phyloP scores from a whole-genome alignment of 495 filamentous ascomycete species.

The Aspergillus baeticus region DNA sequence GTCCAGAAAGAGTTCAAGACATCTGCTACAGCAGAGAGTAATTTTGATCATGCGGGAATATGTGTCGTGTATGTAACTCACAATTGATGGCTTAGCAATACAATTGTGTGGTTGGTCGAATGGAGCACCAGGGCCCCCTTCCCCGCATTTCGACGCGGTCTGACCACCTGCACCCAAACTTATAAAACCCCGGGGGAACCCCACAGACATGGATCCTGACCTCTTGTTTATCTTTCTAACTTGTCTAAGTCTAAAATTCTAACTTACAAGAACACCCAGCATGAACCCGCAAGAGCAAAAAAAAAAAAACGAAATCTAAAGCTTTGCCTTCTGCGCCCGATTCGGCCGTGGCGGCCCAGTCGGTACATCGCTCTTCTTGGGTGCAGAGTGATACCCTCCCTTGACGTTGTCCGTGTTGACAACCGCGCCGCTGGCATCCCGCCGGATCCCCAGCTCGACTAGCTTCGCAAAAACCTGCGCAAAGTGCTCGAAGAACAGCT shows the following conservation, averaged over 20 bases:
- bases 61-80: too few relatives aligned
- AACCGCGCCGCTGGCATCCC: conserved; percentile 49
- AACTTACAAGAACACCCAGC: background rate
- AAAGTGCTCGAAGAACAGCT: conserved; percentile 62
- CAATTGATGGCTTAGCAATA: too few relatives aligned
- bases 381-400: conserved; percentile 56
- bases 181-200: background rate
- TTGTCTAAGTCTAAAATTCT: background rate
- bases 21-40: too few relatives aligned
- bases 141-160: conserved; percentile 11
- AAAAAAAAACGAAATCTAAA: conserved; percentile 24
- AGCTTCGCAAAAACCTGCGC: conserved; percentile 60
- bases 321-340: conserved; percentile 23
- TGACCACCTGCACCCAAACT: background rate
- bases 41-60: too few relatives aligned
- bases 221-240: conserved; percentile 1
- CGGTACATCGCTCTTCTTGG: conserved; percentile 54
- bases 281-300: too few relatives aligned
- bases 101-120: too few relatives aligned
- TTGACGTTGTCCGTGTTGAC: conserved; percentile 52
- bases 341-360: conserved; percentile 31
- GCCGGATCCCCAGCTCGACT: conserved; percentile 57
- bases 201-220: background rate
- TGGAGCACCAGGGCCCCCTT: too few relatives aligned
- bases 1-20: too few relatives aligned